A percentile compares a stretch with the other conserved stretches of the same genome.
phyloP scores from a whole-genome alignment of 177 flowering plant genomes.

The Vitis hybrid region DNA sequence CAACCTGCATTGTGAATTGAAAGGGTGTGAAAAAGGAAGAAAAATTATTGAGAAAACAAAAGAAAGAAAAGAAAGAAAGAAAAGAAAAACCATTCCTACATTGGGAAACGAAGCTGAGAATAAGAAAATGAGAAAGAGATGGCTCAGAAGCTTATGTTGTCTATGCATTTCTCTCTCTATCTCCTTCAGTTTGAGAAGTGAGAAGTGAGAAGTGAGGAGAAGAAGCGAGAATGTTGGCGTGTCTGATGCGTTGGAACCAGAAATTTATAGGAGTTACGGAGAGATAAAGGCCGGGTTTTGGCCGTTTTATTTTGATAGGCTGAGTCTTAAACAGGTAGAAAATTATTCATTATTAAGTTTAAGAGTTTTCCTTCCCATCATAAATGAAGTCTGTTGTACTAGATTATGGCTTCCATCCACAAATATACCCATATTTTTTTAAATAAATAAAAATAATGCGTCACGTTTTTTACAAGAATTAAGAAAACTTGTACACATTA shows the following conservation, averaged over 20 bases:
- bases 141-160: background rate
- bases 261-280: slow-evolving; percentile 1
- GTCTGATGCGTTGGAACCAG: background rate
- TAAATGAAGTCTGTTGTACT: too few relatives aligned
- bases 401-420: too few relatives aligned
- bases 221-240: background rate
- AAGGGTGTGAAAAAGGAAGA: background rate
- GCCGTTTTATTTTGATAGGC: background rate
- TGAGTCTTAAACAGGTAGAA: too few relatives aligned
- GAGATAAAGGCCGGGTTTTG: background rate
- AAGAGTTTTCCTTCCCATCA: too few relatives aligned
- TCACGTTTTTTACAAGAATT: too few relatives aligned
- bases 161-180: background rate
- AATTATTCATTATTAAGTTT: too few relatives aligned
- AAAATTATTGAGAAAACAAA: background rate
- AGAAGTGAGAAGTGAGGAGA: background rate
- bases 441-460: too few relatives aligned
- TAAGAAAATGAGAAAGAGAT: background rate
- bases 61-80: too few relatives aligned
- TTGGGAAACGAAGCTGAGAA: background rate
- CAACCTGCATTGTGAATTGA: slow-evolving; percentile 50
- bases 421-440: too few relatives aligned
- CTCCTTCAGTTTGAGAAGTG: background rate
- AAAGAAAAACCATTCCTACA: background rate
- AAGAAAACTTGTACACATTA: too few relatives aligned